Conservation (phyloP, 1,139 yeast genomes). For the Suhomyces chickasaworum region DNA sequence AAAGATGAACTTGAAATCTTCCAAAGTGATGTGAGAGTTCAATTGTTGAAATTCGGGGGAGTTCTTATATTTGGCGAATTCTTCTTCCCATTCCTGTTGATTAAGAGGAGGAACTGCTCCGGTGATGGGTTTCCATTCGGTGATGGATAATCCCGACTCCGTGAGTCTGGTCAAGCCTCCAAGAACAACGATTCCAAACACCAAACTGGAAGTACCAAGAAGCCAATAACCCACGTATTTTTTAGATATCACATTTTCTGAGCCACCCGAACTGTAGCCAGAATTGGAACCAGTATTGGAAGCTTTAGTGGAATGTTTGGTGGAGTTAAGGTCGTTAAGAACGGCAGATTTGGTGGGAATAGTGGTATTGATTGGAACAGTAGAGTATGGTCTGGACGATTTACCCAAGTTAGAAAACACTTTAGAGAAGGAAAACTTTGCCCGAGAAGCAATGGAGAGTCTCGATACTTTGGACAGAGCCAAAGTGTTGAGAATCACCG, state of each 20-base stretch:
- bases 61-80: constrained; percentile 74
- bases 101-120: constrained; percentile 88
- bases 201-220: constrained; percentile 84
- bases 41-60: constrained; percentile 91
- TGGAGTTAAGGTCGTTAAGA: constrained; percentile 8
- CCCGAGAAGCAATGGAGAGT: constrained; percentile 16
- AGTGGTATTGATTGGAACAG: constrained; percentile 8
- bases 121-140: constrained; percentile 98
- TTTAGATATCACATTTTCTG: constrained; percentile 29
- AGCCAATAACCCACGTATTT: constrained; percentile 84
- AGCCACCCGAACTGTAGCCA: constrained; percentile 15
- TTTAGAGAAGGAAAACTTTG: constrained; percentile 6
- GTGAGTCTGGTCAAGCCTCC: constrained; percentile 96
- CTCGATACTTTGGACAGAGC: constrained; percentile 27
- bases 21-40: constrained; percentile 86
- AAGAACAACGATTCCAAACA: constrained; percentile 92
- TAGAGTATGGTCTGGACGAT: constrained; percentile 16
- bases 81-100: constrained; percentile 80
- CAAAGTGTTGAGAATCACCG: constrained; percentile 36
- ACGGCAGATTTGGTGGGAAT: constrained; percentile 1
- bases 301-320: too few relatives aligned
- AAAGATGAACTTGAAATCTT: constrained; percentile 92
- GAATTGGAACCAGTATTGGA: not conserved
- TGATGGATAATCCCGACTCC: constrained; percentile 92
- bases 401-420: constrained; percentile 7